These are phyloP conservation scores for Sarocladiaceae sp. DNA, from an alignment of 2,329 filamentous ascomycete genomes.

Conservation along the genomic window DNA sequence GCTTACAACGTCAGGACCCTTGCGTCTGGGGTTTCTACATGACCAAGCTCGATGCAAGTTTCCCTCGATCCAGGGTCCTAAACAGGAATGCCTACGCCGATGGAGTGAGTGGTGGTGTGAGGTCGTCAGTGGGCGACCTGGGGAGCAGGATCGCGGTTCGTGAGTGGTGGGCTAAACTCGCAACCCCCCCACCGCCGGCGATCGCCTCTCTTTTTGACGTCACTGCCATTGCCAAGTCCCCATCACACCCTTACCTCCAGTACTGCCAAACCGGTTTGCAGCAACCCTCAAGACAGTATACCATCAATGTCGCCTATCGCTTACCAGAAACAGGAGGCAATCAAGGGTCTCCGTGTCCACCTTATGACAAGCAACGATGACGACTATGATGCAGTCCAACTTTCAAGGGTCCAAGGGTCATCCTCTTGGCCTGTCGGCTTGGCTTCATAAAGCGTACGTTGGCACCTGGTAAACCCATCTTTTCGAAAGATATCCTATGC, in stretches of 20 bases:
- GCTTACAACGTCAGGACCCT: too few species aligned
- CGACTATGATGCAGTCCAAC: neutral
- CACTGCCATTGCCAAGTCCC: neutral
- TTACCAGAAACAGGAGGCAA: neutral
- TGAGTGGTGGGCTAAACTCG: neutral
- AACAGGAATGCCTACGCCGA: neutral
- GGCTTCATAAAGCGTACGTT: conserved; percentile 1
- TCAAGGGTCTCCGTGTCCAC: neutral
- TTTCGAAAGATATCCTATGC: neutral
- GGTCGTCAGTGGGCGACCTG: too few species aligned
- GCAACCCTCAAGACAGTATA: neutral
- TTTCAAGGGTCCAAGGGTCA: neutral
- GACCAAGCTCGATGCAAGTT: too few species aligned
- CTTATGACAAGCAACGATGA: neutral
- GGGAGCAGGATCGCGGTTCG: too few species aligned
- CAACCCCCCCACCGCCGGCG: neutral
- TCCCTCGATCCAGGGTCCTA: neutral
- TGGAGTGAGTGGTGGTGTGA: too few species aligned
- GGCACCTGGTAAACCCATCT: neutral
- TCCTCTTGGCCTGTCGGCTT: neutral
- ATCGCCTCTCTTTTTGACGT: conserved; percentile 6
- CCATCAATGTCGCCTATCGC: neutral
- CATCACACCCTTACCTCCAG: neutral
- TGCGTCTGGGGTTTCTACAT: too few species aligned
- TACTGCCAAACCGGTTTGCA: conserved; percentile 7